phyloP scores from a whole-genome alignment of 805 yeast genomes.

The Kurtzmaniella cleridarum region DNA sequence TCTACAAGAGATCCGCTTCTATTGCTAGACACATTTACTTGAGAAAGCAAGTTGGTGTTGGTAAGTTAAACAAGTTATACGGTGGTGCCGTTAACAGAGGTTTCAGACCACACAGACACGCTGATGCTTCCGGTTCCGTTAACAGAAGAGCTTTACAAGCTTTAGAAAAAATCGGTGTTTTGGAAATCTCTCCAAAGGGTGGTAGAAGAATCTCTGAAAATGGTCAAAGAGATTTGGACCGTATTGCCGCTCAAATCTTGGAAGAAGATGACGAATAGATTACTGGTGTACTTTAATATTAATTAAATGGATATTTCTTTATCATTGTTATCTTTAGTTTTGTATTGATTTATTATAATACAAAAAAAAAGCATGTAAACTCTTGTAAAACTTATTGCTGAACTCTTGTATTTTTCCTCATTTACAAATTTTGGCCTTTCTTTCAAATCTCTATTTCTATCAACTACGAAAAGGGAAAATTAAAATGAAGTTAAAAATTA shows the following conservation, averaged over 20 bases:
- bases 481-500: neutral
- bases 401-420: too few species aligned
- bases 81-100: slow-evolving; percentile 99
- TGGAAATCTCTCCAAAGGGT: slow-evolving; percentile 95
- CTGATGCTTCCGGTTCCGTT: slow-evolving; percentile 97
- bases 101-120: slow-evolving; percentile 96
- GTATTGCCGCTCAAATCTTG: slow-evolving; percentile 98
- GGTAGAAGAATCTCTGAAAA: slow-evolving; percentile 99
- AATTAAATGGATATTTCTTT: slow-evolving; percentile 1
- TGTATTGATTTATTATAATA: neutral
- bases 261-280: slow-evolving; percentile 74
- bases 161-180: slow-evolving; percentile 95
- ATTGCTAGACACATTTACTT: slow-evolving; percentile 99
- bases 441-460: too few species aligned
- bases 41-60: slow-evolving; percentile 99
- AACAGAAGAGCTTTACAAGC: slow-evolving; percentile 99
- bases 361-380: neutral
- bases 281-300: slow-evolving; percentile 5
- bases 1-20: slow-evolving; percentile 99
- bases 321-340: neutral
- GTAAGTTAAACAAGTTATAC: slow-evolving; percentile 97
- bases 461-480: too few species aligned
- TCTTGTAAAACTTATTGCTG: too few species aligned
- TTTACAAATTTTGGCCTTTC: too few species aligned
- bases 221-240: slow-evolving; percentile 99